These are phyloP conservation scores for Alternaria brassicicola DNA, from an alignment of 2,329 filamentous ascomycete genomes.

Conservation along the genomic window DNA sequence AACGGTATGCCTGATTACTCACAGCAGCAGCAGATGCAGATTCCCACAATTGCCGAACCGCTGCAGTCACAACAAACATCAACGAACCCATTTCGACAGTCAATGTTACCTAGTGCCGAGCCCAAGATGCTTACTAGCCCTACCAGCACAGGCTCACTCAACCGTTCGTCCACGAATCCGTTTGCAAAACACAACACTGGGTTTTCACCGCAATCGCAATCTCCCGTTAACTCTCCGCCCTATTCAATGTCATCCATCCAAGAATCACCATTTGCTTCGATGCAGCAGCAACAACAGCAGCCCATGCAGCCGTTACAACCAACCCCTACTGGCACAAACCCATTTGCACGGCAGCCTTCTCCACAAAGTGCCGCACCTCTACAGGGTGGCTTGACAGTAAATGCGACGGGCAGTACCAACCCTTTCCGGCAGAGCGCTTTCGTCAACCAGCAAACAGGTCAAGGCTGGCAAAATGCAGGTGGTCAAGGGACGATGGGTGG, in stretches of 20 bases:
- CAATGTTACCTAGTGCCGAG: slow-evolving; percentile 67
- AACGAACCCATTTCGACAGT: slow-evolving; percentile 94
- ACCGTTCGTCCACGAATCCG: slow-evolving; percentile 79
- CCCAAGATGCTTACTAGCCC: slow-evolving; percentile 42
- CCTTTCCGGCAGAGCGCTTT: slow-evolving; percentile 92
- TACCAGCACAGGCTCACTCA: slow-evolving; percentile 47
- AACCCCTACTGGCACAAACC: slow-evolving; percentile 73
- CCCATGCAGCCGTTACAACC: slow-evolving; percentile 51
- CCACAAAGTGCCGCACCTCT: slow-evolving; percentile 44
- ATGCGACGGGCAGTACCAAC: slow-evolving; percentile 88
- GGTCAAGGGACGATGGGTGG: slow-evolving; percentile 80
- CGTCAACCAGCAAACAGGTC: slow-evolving; percentile 84
- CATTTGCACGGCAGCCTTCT: slow-evolving; percentile 65
- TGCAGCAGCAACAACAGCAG: slow-evolving; percentile 46
- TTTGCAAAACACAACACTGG: slow-evolving; percentile 70
- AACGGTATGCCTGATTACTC: slow-evolving; percentile 55
- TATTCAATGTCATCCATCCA: slow-evolving; percentile 39
- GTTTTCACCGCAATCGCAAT: slow-evolving; percentile 36
- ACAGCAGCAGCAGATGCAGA: slow-evolving; percentile 42
- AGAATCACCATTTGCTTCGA: slow-evolving; percentile 41
- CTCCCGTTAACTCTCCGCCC: slow-evolving; percentile 34
- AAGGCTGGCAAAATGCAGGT: slow-evolving; percentile 80
- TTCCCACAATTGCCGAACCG: slow-evolving; percentile 46
- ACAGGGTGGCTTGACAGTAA: slow-evolving; percentile 61
- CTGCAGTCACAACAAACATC: slow-evolving; percentile 61